These are phyloP conservation scores for Colletotrichum sp. DNA, from an alignment of 2,329 filamentous ascomycete genomes.

Conservation along the genomic window DNA sequence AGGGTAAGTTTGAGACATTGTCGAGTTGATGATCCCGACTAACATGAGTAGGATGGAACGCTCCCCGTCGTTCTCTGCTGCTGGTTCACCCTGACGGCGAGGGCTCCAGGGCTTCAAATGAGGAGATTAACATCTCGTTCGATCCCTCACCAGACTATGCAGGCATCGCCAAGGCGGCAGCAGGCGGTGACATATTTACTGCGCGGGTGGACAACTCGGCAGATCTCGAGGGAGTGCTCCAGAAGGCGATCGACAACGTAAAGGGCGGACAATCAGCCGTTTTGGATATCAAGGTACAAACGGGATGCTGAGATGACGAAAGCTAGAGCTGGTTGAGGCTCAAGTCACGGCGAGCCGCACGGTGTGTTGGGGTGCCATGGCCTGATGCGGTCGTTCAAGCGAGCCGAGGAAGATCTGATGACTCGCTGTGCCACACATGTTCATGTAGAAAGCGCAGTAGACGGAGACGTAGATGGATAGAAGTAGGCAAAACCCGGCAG, in stretches of 20 bases:
- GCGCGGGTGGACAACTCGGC: slow-evolving; percentile 50
- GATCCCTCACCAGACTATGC: slow-evolving; percentile 48
- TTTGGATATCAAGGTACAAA: slow-evolving; percentile 56
- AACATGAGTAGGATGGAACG: slow-evolving; percentile 43
- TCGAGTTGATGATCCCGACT: neutral
- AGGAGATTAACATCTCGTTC: slow-evolving; percentile 53
- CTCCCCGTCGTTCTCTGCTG: slow-evolving; percentile 44
- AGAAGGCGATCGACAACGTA: slow-evolving; percentile 55
- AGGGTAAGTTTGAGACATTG: slow-evolving; percentile 41
- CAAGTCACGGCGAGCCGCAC: neutral
- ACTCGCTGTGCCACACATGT: neutral
- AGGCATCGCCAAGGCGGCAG: slow-evolving; percentile 31
- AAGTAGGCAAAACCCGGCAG: neutral
- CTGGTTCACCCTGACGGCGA: slow-evolving; percentile 49
- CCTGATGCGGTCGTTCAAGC: neutral
- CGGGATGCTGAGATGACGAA: slow-evolving; percentile 40
- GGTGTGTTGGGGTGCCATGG: neutral
- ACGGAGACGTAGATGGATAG: neutral
- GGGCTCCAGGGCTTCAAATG: slow-evolving; percentile 44
- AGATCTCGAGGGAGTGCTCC: slow-evolving; percentile 52
- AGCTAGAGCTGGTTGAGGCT: neutral
- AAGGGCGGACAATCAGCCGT: slow-evolving; percentile 57
- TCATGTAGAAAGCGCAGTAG: neutral
- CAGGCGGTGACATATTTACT: slow-evolving; percentile 53
- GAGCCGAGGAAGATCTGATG: neutral